Percentiles rank a stretch among this genome's conserved stretches.
These are phyloP conservation scores for Cerrena zonata DNA, from an alignment of 1,284 basidiomycete species.

Conservation along the genomic window DNA sequence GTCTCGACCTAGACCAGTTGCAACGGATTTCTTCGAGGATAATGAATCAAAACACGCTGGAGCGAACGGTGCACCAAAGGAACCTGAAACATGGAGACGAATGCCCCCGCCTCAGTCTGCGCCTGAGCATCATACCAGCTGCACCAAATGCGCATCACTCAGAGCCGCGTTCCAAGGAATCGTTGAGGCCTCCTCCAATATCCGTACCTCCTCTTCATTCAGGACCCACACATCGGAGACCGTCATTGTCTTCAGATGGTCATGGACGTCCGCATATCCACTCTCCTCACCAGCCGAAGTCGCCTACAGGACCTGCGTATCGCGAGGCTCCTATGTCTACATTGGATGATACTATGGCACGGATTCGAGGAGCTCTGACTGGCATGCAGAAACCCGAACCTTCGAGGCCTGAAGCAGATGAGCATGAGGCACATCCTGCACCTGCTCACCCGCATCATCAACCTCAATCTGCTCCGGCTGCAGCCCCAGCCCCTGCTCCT, in stretches of 20 bases:
- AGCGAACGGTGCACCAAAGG: slow-evolving; percentile 22
- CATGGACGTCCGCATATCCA: slow-evolving; percentile 1
- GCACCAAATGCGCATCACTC: too few species aligned
- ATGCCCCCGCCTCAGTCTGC: slow-evolving; percentile 1
- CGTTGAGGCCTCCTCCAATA: background rate
- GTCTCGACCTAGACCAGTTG: slow-evolving; percentile 42
- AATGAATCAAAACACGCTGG: slow-evolving; percentile 16
- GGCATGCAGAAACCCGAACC: slow-evolving; percentile 48
- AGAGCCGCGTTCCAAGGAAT: too few species aligned
- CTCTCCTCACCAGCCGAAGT: slow-evolving; percentile 11
- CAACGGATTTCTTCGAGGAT: slow-evolving; percentile 67
- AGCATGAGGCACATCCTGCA: background rate
- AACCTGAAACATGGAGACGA: slow-evolving; percentile 43
- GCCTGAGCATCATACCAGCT: too few species aligned
- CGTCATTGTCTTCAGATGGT: slow-evolving; percentile 9
- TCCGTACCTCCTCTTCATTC: background rate
- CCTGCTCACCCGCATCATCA: background rate
- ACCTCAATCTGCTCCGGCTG: too few species aligned
- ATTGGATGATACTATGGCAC: slow-evolving; percentile 79
- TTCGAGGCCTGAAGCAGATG: background rate
- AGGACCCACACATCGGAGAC: slow-evolving; percentile 3
- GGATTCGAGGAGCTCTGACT: slow-evolving; percentile 80
- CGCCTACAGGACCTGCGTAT: slow-evolving; percentile 33
- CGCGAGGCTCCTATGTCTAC: slow-evolving; percentile 70
- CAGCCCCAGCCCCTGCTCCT: background rate